A percentile compares a stretch with the other conserved stretches of the same genome.
phyloP scores from a whole-genome alignment of 169 alveolate species.

The Eimeria acervulina region DNA sequence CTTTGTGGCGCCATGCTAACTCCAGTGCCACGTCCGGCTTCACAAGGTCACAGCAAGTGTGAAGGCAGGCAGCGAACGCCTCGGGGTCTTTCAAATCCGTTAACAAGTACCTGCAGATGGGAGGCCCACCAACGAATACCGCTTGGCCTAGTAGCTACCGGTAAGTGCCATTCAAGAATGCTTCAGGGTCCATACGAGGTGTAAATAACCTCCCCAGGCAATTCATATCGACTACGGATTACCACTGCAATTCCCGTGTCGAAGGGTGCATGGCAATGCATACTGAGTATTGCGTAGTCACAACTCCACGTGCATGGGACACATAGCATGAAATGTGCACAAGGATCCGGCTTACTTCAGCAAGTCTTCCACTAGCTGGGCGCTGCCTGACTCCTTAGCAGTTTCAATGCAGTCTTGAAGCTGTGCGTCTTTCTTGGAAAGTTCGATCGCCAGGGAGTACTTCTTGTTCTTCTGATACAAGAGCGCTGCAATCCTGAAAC shows the following conservation, averaged over 20 bases:
- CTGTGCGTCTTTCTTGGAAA: conserved; percentile 86
- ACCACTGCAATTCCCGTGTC: background rate
- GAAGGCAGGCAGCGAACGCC: conserved; percentile 97
- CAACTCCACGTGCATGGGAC: background rate
- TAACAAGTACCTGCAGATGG: conserved; percentile 60
- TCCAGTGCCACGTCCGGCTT: conserved; percentile 99
- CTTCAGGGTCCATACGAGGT: background rate
- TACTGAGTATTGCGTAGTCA: background rate
- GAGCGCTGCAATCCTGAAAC: conserved; percentile 76
- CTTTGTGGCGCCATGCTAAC: conserved; percentile 98
- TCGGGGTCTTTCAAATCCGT: conserved; percentile 81
- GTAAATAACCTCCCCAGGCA: background rate
- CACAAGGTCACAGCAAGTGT: conserved; percentile 97
- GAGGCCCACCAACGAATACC: background rate
- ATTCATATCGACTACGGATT: background rate
- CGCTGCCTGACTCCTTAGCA: conserved; percentile 87
- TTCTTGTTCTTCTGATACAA: conserved; percentile 87
- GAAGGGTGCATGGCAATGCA: background rate
- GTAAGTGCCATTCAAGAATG: background rate
- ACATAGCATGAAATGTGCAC: background rate
- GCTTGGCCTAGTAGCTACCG: background rate
- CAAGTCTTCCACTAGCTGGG: conserved; percentile 84
- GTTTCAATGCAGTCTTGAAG: conserved; percentile 88
- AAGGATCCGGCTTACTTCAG: conserved; percentile 44
- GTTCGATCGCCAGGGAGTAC: conserved; percentile 87